Evolutionary conservation across 73 alveolate genomes (phyloP), one percentile per base, ranked within the genome.

Genomic region (Paramecium tetraurelia): DNA sequence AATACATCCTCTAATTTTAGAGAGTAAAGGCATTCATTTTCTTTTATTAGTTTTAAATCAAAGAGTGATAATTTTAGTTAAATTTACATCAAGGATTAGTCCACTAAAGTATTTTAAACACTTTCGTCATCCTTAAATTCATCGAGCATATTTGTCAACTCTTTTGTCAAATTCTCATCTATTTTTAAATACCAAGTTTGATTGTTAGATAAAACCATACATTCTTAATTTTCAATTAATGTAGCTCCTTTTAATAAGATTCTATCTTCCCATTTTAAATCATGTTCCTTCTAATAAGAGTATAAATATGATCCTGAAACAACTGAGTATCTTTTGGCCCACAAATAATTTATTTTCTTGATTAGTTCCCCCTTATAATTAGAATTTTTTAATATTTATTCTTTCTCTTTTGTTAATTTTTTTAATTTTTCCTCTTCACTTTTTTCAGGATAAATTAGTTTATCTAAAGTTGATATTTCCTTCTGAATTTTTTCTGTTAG

Each of bases 301-400:
- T 77, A 90, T 22, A 90, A 14, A 84, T 27, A 90, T 12, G 76
- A 27, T 18, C 95, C 92, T 22, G 93, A 69, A 40, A 90, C 87
- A 18, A 57, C 31, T 5, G 86, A 76, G 33, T n/a, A 57, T 40
- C 27, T 29, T 16, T 90, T 76, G 5, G 53, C 36, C 95, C 95
- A 90, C n/a, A 41, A 58, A n/a, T 50, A 89, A 31, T 41, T 31
- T n/a, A 35, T 35, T 33, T 44, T 77, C 40, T 43, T 24, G 7
- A 14, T 43, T 4, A 80, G 12, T 20, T 80, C 35, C 3, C 90
- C 90, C 22, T 80, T 21, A 20, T 31, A 80, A 9, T 43, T 80
- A 2, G 46, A 24, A 44, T 44, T 43, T 29, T 48, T 43, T 24
- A 80, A 3, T 1, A 80, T 80, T 9, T 21, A 24, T 14, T 80